Evolutionary conservation across 306 rosid genomes (phyloP), one percentile per base, ranked within the genome.

Genomic region (Ziziphus jujuba): DNA sequence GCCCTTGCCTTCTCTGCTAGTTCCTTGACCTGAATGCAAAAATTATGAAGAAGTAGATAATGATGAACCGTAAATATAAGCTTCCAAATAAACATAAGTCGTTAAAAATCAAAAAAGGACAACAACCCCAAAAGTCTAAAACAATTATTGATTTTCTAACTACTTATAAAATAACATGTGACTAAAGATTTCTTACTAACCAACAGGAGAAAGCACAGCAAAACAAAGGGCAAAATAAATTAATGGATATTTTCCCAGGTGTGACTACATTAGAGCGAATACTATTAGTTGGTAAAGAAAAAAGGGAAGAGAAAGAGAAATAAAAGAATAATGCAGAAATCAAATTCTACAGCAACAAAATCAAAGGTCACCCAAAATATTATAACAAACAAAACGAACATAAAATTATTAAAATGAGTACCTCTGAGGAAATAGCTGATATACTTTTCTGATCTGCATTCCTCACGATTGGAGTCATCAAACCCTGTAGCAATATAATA

Each of bases 401-500:
- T 36, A n/a, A 36, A 24, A 55, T 59, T 59, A 60, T 63, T 44
- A 63, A 49, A 23, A 58, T 2, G 20, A 56, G 60, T 87, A 90
- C 99, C 99, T 93, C 99, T 34, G 71, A 63, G 63, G 99, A 90
- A 75, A 93, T 88, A 1, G 89, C 79, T 9, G 99, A 88, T 75
- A 93, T 75, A 63, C 96, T 83, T 79, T 93, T 93, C 76, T 86
- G 97, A 79, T 93, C 96, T 3, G 96, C 99, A 85, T 90, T 93
- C 82, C 79, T 87, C 67, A 93, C 70, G 58, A 93, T 93, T 49
- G 99, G 99, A 67, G 99, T 93, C 96, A 93, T 80, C 88, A 93
- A 80, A 59, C 99, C 99, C 99, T 93, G 73, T 23, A 84, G 43
- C 59, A 74, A 71, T 69, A 64, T 56, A 69, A 20, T 56, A 77